phyloP scores from a whole-genome alignment of 2,329 filamentous ascomycete species.

The Aspergillus niger region DNA sequence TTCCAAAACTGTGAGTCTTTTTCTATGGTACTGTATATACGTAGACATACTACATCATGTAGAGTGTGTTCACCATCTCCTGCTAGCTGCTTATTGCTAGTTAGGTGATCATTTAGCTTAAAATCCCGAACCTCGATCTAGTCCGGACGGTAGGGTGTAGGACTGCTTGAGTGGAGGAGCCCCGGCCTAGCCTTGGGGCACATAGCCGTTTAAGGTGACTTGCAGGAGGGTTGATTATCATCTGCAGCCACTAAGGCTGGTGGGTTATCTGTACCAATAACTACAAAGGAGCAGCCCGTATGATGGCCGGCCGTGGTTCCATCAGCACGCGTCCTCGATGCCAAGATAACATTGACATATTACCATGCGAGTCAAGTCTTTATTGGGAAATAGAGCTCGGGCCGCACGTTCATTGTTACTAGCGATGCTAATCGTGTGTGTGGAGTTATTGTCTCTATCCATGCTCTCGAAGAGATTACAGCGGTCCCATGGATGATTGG shows the following conservation, averaged over 20 bases:
- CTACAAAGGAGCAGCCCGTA: background rate
- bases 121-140: background rate
- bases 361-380: slow-evolving; percentile 14
- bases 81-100: slow-evolving; percentile 1
- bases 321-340: slow-evolving; percentile 1
- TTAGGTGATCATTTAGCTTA: background rate
- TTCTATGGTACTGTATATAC: no score
- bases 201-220: slow-evolving; percentile 22
- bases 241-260: slow-evolving; percentile 24
- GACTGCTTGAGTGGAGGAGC: background rate
- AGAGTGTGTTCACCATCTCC: background rate
- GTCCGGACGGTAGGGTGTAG: background rate
- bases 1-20: no score
- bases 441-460: slow-evolving; percentile 12
- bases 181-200: slow-evolving; percentile 13
- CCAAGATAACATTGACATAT: slow-evolving; percentile 13
- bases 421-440: background rate
- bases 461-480: slow-evolving; percentile 13
- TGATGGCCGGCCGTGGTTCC: background rate
- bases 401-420: slow-evolving; percentile 20
- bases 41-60: no score
- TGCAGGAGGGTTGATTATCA: slow-evolving; percentile 23
- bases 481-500: slow-evolving; percentile 9
- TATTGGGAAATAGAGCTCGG: slow-evolving; percentile 18
- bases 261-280: slow-evolving; percentile 5